These are phyloP conservation scores for Rhodofomes roseus DNA, from an alignment of 1,284 basidiomycete species.

Conservation along the genomic window DNA sequence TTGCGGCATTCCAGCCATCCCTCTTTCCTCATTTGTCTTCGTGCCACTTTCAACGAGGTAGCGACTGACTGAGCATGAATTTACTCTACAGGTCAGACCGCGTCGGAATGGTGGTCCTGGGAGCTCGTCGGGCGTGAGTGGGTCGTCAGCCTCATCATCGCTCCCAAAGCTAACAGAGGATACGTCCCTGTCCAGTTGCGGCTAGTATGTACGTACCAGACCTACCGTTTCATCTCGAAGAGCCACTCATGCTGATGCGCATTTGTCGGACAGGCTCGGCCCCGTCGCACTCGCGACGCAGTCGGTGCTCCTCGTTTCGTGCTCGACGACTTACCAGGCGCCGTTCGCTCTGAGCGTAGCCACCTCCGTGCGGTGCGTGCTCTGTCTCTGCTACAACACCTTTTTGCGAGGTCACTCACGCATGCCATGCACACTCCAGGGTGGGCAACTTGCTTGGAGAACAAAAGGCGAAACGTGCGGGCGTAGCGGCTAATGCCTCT, in stretches of 20 bases:
- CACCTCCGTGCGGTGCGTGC: conserved; percentile 71
- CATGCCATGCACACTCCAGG: no score
- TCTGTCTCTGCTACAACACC: no score
- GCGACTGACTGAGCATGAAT: not conserved
- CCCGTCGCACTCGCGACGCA: conserved; percentile 67
- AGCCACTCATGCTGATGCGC: not conserved
- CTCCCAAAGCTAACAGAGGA: not conserved
- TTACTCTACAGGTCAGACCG: conserved; percentile 44
- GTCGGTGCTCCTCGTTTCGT: conserved; percentile 70
- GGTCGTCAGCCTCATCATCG: not conserved
- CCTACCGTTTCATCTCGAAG: not conserved
- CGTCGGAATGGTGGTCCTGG: conserved; percentile 93
- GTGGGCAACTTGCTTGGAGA: conserved; percentile 85
- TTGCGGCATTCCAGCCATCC: not conserved
- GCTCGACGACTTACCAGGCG: conserved; percentile 80
- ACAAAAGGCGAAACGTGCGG: conserved; percentile 62
- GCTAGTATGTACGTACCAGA: conserved; percentile 50
- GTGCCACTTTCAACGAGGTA: not conserved
- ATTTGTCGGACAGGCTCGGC: conserved; percentile 38
- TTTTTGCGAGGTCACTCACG: no score
- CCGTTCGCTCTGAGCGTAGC: conserved; percentile 82
- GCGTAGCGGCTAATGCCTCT: conserved; percentile 56
- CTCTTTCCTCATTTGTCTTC: no score
- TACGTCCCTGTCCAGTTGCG: conserved; percentile 33
- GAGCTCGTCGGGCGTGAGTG: conserved; percentile 61